Conservation (phyloP, 768 basidiomycete species). For the Russula abietina region DNA sequence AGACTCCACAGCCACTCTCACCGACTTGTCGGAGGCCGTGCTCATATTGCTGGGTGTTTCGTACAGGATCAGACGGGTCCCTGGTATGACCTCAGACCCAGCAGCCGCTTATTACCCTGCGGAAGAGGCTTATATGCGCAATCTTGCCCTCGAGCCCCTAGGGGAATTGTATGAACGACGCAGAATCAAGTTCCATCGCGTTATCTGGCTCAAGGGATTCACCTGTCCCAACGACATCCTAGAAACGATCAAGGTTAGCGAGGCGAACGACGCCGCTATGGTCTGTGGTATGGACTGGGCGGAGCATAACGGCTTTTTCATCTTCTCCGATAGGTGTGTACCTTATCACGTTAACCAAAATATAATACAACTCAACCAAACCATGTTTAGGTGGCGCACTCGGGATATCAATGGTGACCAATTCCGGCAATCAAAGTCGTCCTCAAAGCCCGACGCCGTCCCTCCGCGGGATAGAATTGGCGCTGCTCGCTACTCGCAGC, state of each 20-base stretch:
- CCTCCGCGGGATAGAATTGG: slow-evolving; percentile 86
- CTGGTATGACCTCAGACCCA: slow-evolving; percentile 88
- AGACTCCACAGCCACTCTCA: slow-evolving; percentile 91
- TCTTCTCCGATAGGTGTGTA: slow-evolving; percentile 86
- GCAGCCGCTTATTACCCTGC: slow-evolving; percentile 88
- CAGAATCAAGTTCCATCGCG: slow-evolving; percentile 78
- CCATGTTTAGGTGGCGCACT: slow-evolving; percentile 74
- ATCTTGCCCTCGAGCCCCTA: slow-evolving; percentile 87
- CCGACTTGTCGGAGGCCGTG: slow-evolving; percentile 92
- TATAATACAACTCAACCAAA: background rate
- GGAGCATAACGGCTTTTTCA: slow-evolving; percentile 94
- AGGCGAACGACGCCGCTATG: slow-evolving; percentile 91
- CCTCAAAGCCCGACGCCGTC: slow-evolving; percentile 81
- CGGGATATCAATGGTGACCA: slow-evolving; percentile 98
- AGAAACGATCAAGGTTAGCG: slow-evolving; percentile 88
- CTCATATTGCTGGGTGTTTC: slow-evolving; percentile 89
- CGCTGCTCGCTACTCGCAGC: slow-evolving; percentile 77
- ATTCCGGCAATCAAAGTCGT: slow-evolving; percentile 94
- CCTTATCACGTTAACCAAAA: background rate
- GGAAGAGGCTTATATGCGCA: slow-evolving; percentile 92
- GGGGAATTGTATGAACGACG: slow-evolving; percentile 72
- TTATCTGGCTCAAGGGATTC: slow-evolving; percentile 98
- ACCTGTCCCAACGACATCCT: slow-evolving; percentile 98
- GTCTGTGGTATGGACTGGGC: slow-evolving; percentile 99
- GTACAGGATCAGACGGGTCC: slow-evolving; percentile 86